These are phyloP conservation scores for Apiospora kogelbergensis DNA, from an alignment of 2,329 filamentous ascomycete genomes.

Conservation along the genomic window DNA sequence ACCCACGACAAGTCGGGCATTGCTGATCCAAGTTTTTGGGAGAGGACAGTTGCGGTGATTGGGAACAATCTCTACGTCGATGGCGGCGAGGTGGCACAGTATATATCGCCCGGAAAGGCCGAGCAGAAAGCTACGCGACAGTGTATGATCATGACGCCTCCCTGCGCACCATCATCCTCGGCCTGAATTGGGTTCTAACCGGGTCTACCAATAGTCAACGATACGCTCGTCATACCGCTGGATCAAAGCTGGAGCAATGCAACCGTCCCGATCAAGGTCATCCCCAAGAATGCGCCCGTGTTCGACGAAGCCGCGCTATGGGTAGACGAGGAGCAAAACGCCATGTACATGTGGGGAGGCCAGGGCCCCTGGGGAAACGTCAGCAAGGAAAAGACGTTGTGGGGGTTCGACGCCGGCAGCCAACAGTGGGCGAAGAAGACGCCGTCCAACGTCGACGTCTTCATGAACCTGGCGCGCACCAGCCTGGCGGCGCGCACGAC, in stretches of 20 bases:
- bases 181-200: neutral
- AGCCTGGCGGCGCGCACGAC: neutral
- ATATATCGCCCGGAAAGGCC: neutral
- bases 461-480: constrained; percentile 10
- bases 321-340: neutral
- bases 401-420: constrained; percentile 5
- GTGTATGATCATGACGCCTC: neutral
- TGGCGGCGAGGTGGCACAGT: constrained; percentile 12
- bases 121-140: constrained; percentile 6
- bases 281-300: constrained; percentile 11
- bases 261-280: constrained; percentile 8
- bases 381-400: constrained; percentile 8
- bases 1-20: neutral
- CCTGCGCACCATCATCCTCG: neutral
- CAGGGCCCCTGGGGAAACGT: constrained; percentile 9
- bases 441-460: constrained; percentile 10
- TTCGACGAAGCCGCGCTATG: constrained; percentile 11
- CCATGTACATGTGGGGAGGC: constrained; percentile 14
- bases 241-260: constrained; percentile 12
- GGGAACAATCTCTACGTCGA: constrained; percentile 13
- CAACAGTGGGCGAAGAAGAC: constrained; percentile 5
- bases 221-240: constrained; percentile 12
- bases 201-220: constrained; percentile 9
- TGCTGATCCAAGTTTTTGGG: neutral
- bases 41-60: constrained; percentile 10